These are phyloP conservation scores for Senna siamea DNA, from an alignment of 306 rosid genomes.

Conservation along the genomic window DNA sequence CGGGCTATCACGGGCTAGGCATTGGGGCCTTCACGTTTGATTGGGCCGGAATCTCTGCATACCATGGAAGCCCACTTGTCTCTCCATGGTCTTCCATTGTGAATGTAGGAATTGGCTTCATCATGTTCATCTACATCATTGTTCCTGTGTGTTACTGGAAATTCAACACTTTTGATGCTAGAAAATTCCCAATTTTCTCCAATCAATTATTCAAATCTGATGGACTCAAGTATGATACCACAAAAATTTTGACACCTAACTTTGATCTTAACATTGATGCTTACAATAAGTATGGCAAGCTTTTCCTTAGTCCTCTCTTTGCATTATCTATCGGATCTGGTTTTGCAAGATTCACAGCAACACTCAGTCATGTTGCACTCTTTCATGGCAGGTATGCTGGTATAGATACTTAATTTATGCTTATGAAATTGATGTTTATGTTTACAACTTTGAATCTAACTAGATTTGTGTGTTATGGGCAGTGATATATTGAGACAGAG, in stretches of 20 bases:
- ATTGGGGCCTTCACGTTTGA: conserved; percentile 92
- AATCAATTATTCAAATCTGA: conserved; percentile 66
- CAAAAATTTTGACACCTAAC: conserved; percentile 71
- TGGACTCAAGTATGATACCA: conserved; percentile 85
- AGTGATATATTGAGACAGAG: conserved; percentile 90
- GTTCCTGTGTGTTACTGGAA: conserved; percentile 95
- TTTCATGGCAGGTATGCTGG: conserved; percentile 75
- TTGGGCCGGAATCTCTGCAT: conserved; percentile 99
- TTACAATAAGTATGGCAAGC: conserved; percentile 81
- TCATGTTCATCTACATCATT: conserved; percentile 88
- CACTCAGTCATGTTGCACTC: conserved; percentile 92
- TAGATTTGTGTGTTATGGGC: conserved; percentile 32
- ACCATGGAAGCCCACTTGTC: conserved; percentile 96
- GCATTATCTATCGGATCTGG: conserved; percentile 96
- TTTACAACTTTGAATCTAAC: too few species aligned
- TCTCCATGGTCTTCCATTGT: conserved; percentile 90
- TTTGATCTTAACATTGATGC: conserved; percentile 73
- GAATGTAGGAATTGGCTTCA: conserved; percentile 87
- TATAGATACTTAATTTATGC: not conserved
- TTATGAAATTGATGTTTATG: too few species aligned
- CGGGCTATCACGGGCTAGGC: conserved; percentile 88
- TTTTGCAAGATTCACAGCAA: conserved; percentile 90
- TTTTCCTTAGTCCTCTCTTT: conserved; percentile 97
- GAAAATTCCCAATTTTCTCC: conserved; percentile 96
- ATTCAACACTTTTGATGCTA: conserved; percentile 85